These are phyloP conservation scores for Hibiscus trionum DNA, from an alignment of 345 rosid species.

Conservation along the genomic window DNA sequence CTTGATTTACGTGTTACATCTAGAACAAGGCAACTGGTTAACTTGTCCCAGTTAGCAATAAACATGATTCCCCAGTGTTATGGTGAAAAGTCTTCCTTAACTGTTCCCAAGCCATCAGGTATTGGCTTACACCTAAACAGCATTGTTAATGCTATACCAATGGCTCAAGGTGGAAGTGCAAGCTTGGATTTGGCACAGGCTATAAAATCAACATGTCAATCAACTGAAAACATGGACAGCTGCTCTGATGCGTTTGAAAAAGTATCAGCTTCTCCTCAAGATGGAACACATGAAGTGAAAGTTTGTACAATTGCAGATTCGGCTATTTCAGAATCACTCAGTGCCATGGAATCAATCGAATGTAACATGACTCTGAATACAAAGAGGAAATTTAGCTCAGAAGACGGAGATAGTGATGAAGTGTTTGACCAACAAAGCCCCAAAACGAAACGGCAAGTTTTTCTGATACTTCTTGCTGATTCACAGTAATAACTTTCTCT, in stretches of 20 bases:
- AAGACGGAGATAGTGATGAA: constrained; percentile 27
- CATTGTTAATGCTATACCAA: constrained; percentile 26
- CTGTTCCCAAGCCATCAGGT: constrained; percentile 38
- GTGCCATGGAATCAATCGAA: constrained; percentile 16
- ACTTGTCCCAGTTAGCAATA: constrained; percentile 12
- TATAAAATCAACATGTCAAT: background rate
- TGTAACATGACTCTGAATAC: constrained; percentile 21
- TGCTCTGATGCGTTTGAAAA: background rate
- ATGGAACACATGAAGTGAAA: constrained; percentile 16
- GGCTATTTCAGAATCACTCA: constrained; percentile 23
- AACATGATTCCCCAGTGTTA: constrained; percentile 11
- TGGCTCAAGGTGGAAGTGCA: constrained; percentile 18
- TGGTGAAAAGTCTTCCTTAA: constrained; percentile 21
- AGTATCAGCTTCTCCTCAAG: constrained; percentile 5
- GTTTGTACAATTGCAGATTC: constrained; percentile 16
- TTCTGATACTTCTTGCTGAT: constrained; percentile 2
- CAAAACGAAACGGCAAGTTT: constrained; percentile 36
- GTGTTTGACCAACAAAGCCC: constrained; percentile 32
- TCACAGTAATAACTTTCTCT: background rate
- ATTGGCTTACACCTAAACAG: constrained; percentile 59
- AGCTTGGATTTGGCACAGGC: constrained; percentile 9
- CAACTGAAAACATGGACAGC: background rate
- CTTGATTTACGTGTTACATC: constrained; percentile 19
- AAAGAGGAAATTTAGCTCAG: constrained; percentile 28
- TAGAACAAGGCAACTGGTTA: constrained; percentile 18